Evolutionary conservation across 352 stramenopile genomes (phyloP).

Genomic region (Pythium myriotylum): DNA sequence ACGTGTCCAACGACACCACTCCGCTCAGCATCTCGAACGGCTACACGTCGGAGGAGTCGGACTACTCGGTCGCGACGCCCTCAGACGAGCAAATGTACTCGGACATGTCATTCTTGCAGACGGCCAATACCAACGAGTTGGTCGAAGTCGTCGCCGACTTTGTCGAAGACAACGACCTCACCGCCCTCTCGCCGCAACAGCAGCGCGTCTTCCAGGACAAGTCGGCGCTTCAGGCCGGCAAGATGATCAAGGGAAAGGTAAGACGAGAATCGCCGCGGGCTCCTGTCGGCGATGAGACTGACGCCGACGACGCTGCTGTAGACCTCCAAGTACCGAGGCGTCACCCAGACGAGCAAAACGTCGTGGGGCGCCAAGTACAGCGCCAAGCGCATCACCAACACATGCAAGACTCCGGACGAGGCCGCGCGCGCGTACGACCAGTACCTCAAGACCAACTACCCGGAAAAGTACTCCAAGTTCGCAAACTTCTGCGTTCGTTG

Average conservation of each 20-base stretch:
- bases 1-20: slow-evolving; percentile 38
- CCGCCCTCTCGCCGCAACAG: slow-evolving; percentile 42
- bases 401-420: slow-evolving; percentile 86
- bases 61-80: slow-evolving; percentile 71
- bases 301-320: slow-evolving; percentile 20
- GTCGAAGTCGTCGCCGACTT: slow-evolving; percentile 64
- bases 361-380: slow-evolving; percentile 90
- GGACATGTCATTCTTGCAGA: slow-evolving; percentile 73
- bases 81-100: slow-evolving; percentile 77
- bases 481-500: slow-evolving; percentile 87
- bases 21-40: slow-evolving; percentile 68
- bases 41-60: slow-evolving; percentile 86
- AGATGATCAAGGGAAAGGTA: slow-evolving; percentile 85
- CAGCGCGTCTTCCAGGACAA: slow-evolving; percentile 52
- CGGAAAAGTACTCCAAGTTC: slow-evolving; percentile 85
- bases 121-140: slow-evolving; percentile 59
- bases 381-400: slow-evolving; percentile 88
- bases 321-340: slow-evolving; percentile 87
- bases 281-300: slow-evolving; percentile 1
- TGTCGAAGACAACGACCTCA: slow-evolving; percentile 45
- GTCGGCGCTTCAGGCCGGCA: slow-evolving; percentile 33
- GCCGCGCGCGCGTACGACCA: slow-evolving; percentile 80
- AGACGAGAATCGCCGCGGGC: neutral
- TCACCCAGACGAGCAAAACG: slow-evolving; percentile 87
- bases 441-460: slow-evolving; percentile 82